Conservation (phyloP, 176 grass and related monocot genomes). For the Zoysia pacifica region DNA sequence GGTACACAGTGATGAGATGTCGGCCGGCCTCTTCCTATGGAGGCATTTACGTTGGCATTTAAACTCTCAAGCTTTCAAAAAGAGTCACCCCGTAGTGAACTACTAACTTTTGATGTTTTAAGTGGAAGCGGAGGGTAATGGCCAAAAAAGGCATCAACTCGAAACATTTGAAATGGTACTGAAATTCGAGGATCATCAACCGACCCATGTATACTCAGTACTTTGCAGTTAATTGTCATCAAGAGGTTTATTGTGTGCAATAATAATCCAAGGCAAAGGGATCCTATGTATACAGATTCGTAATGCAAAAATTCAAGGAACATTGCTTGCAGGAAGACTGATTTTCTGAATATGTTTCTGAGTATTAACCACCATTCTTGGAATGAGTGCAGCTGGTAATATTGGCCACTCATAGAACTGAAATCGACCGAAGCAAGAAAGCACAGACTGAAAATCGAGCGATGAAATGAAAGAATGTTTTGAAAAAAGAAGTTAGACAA, state of each 20-base stretch:
- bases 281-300: too few species aligned
- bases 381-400: background rate
- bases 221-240: too few species aligned
- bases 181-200: background rate
- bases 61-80: background rate
- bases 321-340: too few species aligned
- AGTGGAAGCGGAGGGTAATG: background rate
- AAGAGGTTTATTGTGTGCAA: too few species aligned
- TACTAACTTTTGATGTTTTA: too few species aligned
- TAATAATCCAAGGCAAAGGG: too few species aligned
- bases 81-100: too few species aligned
- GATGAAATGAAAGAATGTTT: background rate
- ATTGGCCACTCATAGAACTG: background rate
- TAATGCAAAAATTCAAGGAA: too few species aligned
- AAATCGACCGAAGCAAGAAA: background rate
- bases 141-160: background rate
- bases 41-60: slow-evolving; percentile 19
- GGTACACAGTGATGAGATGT: slow-evolving; percentile 9
- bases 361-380: too few species aligned
- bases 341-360: too few species aligned
- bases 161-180: background rate
- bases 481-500: too few species aligned
- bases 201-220: background rate
- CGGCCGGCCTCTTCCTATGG: slow-evolving; percentile 15
- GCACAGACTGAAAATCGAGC: background rate